These are phyloP conservation scores for Talaromyces piceae DNA, from an alignment of 2,329 filamentous ascomycete genomes.

Conservation along the genomic window DNA sequence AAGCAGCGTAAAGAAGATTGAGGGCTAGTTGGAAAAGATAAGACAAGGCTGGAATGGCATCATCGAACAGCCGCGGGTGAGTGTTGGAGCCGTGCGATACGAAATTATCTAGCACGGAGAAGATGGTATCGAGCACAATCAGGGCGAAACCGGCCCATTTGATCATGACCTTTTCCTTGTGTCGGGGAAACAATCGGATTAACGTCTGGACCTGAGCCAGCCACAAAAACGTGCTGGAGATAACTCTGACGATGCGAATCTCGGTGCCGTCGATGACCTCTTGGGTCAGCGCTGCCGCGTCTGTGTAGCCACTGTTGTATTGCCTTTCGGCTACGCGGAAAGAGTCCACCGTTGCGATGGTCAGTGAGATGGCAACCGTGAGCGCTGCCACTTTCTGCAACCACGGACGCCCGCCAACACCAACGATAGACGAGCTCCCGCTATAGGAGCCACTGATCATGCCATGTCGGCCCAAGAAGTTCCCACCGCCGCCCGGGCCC, in stretches of 20 bases:
- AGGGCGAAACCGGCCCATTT: conserved; percentile 97
- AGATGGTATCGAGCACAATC: conserved; percentile 82
- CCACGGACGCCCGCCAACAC: conserved; percentile 87
- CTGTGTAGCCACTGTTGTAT: conserved; percentile 71
- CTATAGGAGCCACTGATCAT: conserved; percentile 74
- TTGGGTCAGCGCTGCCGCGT: conserved; percentile 66
- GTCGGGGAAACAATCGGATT: conserved; percentile 89
- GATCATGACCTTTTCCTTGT: conserved; percentile 96
- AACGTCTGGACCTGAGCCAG: conserved; percentile 94
- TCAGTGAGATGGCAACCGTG: conserved; percentile 70
- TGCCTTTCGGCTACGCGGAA: conserved; percentile 77
- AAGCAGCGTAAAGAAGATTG: conserved; percentile 80
- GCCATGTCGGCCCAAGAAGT: conserved; percentile 70
- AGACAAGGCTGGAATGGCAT: conserved; percentile 82
- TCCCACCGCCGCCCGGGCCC: conserved; percentile 56
- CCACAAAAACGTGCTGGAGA: conserved; percentile 96
- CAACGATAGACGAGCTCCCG: conserved; percentile 61
- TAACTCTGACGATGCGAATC: conserved; percentile 81
- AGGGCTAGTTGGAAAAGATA: conserved; percentile 86
- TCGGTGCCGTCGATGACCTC: conserved; percentile 77
- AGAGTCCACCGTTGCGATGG: conserved; percentile 86
- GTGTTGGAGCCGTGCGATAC: conserved; percentile 41
- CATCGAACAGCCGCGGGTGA: conserved; percentile 68
- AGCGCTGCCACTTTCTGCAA: conserved; percentile 68
- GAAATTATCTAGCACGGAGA: conserved; percentile 88